Evolutionary conservation across 768 basidiomycete species (phyloP).

Genomic region (Pleurotus ostreatus): DNA sequence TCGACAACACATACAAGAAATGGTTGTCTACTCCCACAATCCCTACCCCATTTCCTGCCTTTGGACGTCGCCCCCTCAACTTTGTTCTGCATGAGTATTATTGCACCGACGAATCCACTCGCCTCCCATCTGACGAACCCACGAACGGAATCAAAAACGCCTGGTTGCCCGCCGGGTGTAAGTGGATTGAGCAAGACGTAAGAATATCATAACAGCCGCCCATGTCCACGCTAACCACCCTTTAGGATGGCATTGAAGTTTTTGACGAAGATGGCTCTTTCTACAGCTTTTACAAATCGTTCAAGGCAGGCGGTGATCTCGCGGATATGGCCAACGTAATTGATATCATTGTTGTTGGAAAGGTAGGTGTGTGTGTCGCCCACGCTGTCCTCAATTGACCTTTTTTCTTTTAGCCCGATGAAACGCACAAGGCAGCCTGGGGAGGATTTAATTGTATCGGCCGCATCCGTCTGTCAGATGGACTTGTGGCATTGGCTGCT

Average conservation of each 20-base stretch:
- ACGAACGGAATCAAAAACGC: conserved; percentile 34
- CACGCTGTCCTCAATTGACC: conserved; percentile 1
- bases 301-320: conserved; percentile 17
- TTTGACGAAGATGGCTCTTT: conserved; percentile 31
- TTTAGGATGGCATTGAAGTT: conserved; percentile 46
- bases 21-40: conserved; percentile 30
- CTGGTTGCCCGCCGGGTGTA: conserved; percentile 40
- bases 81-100: conserved; percentile 46
- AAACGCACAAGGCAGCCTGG: conserved; percentile 48
- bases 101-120: conserved; percentile 26
- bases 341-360: conserved; percentile 52
- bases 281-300: conserved; percentile 35
- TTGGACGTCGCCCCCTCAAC: conserved; percentile 43
- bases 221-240: conserved; percentile 42
- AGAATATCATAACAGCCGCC: conserved; percentile 27
- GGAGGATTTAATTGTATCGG: conserved; percentile 53
- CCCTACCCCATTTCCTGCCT: conserved; percentile 29
- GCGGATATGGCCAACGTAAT: conserved; percentile 20
- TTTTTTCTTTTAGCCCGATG: conserved; percentile 38
- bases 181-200: conserved; percentile 36
- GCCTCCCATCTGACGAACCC: conserved; percentile 29
- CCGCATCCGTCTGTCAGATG: conserved; percentile 55
- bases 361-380: conserved; percentile 28
- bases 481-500: conserved; percentile 49
- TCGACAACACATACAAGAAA: conserved; percentile 23